Base-by-base conservation (phyloP, 371 early-diverging fungal genomes). In the Nosema muscidifuracis region DNA sequence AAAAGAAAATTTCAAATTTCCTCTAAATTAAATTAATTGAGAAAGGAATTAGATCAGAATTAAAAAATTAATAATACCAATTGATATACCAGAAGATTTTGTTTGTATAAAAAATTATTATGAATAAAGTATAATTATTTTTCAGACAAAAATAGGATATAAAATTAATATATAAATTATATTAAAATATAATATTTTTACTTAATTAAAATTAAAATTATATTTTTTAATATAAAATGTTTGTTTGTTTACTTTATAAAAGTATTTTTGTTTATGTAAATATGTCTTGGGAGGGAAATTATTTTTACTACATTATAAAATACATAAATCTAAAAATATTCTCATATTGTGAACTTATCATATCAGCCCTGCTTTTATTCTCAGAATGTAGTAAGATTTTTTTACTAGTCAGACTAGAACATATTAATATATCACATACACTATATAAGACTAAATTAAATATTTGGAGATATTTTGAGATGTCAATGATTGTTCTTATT, bases 201-300 rank as follows among this genome's bases (percentile, higher is more conserved):
- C n/a, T n/a, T n/a, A n/a, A n/a, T n/a, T n/a, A n/a, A n/a, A n/a
- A n/a, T n/a, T n/a, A n/a, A n/a, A n/a, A n/a, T n/a, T n/a, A n/a
- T n/a, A n/a, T n/a, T n/a, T n/a, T n/a, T n/a, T n/a, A n/a, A n/a
- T n/a, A n/a, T n/a, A n/a, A n/a, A n/a, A n/a, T n/a, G n/a, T n/a
- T n/a, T n/a, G 12, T 12, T n/a, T 12, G 47, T 12, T 47, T 47
- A 47, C 3, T 47, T 12, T n/a, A n/a, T n/a, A 47, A 47, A n/a
- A 47, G 4, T 12, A 10, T 47, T 10, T 47, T 47, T 47, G 47
- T 47, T 47, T 13, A 6, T 47, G 4, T n/a, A n/a, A 10, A 10
- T 47, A 47, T 47, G 47, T 12, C n/a, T 47, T 47, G 18, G 47
- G 47, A 47, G 47, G 47, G 47, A 47, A 20, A 47, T 47, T 47